phyloP scores from a whole-genome alignment of 345 rosid species.

The Ceriops zippeliana region DNA sequence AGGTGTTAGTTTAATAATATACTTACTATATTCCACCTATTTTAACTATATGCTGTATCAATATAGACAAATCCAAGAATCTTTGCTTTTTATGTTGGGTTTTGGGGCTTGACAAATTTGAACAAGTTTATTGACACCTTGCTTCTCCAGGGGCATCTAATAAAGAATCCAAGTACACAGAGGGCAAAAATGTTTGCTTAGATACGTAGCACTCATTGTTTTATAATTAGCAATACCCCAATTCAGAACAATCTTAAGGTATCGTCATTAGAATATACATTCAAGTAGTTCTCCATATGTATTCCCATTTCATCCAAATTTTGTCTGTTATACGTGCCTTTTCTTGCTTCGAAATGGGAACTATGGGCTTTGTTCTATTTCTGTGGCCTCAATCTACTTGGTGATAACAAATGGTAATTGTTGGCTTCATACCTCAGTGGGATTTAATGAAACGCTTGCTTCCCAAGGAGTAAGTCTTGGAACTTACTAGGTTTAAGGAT shows the following conservation, averaged over 20 bases:
- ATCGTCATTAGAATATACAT: constrained; percentile 22
- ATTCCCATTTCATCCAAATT: constrained; percentile 9
- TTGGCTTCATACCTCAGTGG: constrained; percentile 13
- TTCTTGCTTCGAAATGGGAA: constrained; percentile 44
- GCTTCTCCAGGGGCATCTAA: constrained; percentile 76
- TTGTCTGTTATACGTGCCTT: neutral
- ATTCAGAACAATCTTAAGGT: constrained; percentile 97
- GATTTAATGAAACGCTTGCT: constrained; percentile 19
- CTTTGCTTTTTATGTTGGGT: neutral
- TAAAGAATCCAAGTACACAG: constrained; percentile 91
- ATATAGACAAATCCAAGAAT: neutral
- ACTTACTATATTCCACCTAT: neutral
- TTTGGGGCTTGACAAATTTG: too few relatives aligned
- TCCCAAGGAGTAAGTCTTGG: constrained; percentile 18
- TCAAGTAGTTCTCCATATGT: constrained; percentile 1
- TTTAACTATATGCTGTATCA: neutral
- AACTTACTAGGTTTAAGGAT: constrained; percentile 67
- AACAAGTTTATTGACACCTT: neutral
- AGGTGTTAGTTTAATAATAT: neutral
- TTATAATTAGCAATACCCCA: constrained; percentile 88
- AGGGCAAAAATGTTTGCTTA: constrained; percentile 94
- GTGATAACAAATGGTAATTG: constrained; percentile 73
- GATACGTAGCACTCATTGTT: constrained; percentile 68
- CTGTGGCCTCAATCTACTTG: constrained; percentile 77
- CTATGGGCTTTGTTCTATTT: too few relatives aligned